Percentiles rank a stretch among this genome's conserved stretches.
phyloP scores from a whole-genome alignment of 306 rosid species.

The Parietaria judaica region DNA sequence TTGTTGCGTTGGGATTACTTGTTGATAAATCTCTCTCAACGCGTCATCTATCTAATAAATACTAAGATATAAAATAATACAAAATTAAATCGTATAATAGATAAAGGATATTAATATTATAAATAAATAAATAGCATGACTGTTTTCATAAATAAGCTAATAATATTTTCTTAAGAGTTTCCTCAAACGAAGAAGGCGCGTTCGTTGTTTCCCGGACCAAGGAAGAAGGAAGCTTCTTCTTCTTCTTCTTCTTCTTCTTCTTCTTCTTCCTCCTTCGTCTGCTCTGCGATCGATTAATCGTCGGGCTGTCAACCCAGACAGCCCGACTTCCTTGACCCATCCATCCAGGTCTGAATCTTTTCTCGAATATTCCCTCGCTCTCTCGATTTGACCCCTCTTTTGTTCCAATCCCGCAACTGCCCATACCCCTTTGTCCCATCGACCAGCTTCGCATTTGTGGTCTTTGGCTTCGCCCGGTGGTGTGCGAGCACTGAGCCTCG shows the following conservation, averaged over 20 bases:
- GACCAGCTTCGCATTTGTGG: neutral
- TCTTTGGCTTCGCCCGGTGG: conserved; percentile 6
- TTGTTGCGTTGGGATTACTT: no score
- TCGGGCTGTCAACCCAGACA: conserved; percentile 70
- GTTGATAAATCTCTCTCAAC: no score
- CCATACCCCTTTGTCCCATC: conserved; percentile 11
- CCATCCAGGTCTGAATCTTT: conserved; percentile 34
- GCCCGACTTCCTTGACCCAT: conserved; percentile 41
- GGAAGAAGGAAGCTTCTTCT: neutral
- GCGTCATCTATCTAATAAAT: no score
- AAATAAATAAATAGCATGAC: no score
- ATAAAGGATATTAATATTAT: no score
- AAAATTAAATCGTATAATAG: no score
- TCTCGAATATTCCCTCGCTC: conserved; percentile 33
- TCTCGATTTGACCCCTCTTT: neutral
- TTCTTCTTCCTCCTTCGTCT: neutral
- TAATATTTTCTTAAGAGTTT: neutral
- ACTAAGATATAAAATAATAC: no score
- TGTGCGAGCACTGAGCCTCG: conserved; percentile 23
- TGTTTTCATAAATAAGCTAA: no score
- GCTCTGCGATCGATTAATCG: conserved; percentile 1
- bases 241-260: neutral
- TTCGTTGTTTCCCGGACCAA: neutral
- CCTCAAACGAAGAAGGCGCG: neutral
- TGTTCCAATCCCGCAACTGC: conserved; percentile 22